Conservation (phyloP, 2,329 filamentous ascomycete species). For the Hypoxylon sp. region DNA sequence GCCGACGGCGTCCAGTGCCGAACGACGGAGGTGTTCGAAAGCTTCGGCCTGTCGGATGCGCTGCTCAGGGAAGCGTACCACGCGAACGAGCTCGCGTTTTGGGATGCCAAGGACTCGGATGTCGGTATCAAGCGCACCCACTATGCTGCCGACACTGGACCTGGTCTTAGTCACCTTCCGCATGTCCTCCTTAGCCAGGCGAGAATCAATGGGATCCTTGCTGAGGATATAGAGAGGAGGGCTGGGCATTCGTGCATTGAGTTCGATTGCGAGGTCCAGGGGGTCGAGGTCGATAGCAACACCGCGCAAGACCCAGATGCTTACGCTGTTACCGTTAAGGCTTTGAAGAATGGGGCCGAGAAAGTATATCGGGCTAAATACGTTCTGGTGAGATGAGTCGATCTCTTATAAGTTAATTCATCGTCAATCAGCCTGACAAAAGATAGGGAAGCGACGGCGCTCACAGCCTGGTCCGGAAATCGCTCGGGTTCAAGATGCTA, state of each 20-base stretch:
- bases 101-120: constrained; percentile 50
- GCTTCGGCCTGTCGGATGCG: constrained; percentile 62
- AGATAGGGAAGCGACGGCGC: constrained; percentile 56
- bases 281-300: constrained; percentile 58
- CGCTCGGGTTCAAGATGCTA: constrained; percentile 64
- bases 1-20: constrained; percentile 70
- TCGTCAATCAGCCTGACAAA: constrained; percentile 1
- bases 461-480: constrained; percentile 60
- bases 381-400: constrained; percentile 54
- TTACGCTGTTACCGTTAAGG: constrained; percentile 55
- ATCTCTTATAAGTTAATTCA: background rate
- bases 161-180: constrained; percentile 61
- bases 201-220: constrained; percentile 62
- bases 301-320: constrained; percentile 48
- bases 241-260: constrained; percentile 55
- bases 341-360: constrained; percentile 51
- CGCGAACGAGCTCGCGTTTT: constrained; percentile 66
- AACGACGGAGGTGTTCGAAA: constrained; percentile 69
- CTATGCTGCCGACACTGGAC: constrained; percentile 62
- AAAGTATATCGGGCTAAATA: constrained; percentile 59
- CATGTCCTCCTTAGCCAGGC: constrained; percentile 67
- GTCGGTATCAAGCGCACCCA: constrained; percentile 55
- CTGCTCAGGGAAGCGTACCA: constrained; percentile 66
- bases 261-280: constrained; percentile 62
- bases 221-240: constrained; percentile 57